Percentiles rank a stretch among this genome's conserved stretches.
Conservation (phyloP, 2,329 filamentous ascomycete species). For the Monosporascus sp. region DNA sequence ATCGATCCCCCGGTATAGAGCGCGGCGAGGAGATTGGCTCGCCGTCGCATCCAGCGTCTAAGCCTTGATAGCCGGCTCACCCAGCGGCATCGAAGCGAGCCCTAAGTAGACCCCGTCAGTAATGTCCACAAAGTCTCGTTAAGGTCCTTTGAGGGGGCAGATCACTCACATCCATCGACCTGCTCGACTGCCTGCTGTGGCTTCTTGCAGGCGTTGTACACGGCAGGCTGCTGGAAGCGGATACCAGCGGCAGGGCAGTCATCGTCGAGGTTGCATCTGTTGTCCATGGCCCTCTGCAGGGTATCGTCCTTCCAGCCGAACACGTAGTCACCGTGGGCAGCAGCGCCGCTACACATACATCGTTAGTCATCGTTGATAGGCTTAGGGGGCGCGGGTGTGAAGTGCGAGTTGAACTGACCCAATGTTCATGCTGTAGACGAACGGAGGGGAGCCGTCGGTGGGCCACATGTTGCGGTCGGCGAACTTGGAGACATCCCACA, state of each 20-base stretch:
- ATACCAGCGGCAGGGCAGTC: conserved; percentile 38
- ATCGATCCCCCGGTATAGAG: not conserved
- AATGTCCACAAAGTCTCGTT: not conserved
- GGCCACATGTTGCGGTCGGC: conserved; percentile 37
- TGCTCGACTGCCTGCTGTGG: conserved; percentile 41
- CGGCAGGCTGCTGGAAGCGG: conserved; percentile 37
- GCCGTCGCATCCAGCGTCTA: conserved; percentile 5
- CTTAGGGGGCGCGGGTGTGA: not conserved
- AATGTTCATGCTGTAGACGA: conserved; percentile 39
- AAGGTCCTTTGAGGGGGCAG: not conserved
- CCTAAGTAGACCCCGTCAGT: conserved; percentile 11
- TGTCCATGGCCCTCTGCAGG: conserved; percentile 44
- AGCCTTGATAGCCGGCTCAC: conserved; percentile 25
- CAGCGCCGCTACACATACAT: conserved; percentile 30
- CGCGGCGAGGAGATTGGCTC: not conserved
- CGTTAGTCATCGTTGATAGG: too few relatives aligned
- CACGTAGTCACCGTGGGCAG: conserved; percentile 46
- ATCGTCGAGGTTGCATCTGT: conserved; percentile 39
- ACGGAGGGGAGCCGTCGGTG: conserved; percentile 35
- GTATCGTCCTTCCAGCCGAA: conserved; percentile 46
- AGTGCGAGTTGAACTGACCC: conserved; percentile 23
- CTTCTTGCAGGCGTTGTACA: conserved; percentile 41
- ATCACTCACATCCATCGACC: conserved; percentile 41
- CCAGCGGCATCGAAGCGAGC: conserved; percentile 24
- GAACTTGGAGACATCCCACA: conserved; percentile 40